A percentile compares a stretch with the other conserved stretches of the same genome.
Conservation (phyloP, 331 rosid genomes). For the Quercus lobata region DNA sequence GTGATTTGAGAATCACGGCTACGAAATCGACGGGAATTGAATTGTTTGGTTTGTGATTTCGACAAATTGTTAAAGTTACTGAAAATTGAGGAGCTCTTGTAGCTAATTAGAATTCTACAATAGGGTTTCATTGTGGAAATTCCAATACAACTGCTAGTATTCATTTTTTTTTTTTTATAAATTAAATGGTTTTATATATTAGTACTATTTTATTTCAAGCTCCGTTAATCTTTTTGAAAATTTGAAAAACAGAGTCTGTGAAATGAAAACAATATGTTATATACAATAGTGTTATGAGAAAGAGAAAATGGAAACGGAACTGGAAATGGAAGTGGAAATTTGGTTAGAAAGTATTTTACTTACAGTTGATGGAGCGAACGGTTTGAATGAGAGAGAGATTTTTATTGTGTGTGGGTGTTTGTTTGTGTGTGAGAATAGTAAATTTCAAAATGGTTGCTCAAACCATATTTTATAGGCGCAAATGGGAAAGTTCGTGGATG, state of each 20-base stretch:
- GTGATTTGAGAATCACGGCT: slow-evolving; percentile 30
- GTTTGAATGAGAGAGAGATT: slow-evolving; percentile 14
- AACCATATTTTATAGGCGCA: slow-evolving; percentile 14
- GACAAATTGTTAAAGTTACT: slow-evolving; percentile 29
- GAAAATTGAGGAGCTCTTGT: slow-evolving; percentile 41
- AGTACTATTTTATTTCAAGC: neutral
- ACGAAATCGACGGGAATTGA: slow-evolving; percentile 22
- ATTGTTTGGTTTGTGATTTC: slow-evolving; percentile 19
- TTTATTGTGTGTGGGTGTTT: too few species aligned
- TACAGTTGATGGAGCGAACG: slow-evolving; percentile 31
- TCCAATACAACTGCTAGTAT: slow-evolving; percentile 56
- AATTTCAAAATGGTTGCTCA: neutral
- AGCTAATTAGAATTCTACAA: slow-evolving; percentile 49
- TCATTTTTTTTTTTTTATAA: slow-evolving; percentile 19
- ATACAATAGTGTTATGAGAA: neutral
- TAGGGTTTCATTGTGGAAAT: slow-evolving; percentile 68
- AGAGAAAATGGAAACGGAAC: neutral
- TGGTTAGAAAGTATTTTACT: slow-evolving; percentile 20
- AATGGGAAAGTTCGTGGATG: slow-evolving; percentile 20
- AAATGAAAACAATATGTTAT: neutral
- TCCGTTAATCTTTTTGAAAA: slow-evolving; percentile 30
- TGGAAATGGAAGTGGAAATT: slow-evolving; percentile 17
- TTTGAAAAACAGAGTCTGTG: slow-evolving; percentile 22
- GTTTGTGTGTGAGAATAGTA: neutral
- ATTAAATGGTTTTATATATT: too few species aligned